Conservation (phyloP, 257 asterid genomes). For the Catharanthus roseus region DNA sequence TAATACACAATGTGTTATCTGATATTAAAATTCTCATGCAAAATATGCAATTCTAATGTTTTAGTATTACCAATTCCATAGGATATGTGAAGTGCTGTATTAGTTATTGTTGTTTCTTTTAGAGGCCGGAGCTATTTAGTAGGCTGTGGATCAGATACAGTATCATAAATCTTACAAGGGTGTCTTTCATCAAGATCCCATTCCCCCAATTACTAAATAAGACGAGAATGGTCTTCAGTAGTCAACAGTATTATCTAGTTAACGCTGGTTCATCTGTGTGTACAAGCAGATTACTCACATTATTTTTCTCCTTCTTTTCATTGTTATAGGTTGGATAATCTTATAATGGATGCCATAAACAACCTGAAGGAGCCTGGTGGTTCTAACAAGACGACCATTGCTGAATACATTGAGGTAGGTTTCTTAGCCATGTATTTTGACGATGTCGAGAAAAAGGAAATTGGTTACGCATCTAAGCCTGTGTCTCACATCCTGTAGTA, state of each 20-base stretch:
- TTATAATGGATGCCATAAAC: conserved; percentile 84
- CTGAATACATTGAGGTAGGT: conserved; percentile 81
- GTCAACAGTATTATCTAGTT: neutral
- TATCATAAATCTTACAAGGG: neutral
- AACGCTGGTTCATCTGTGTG: conserved; percentile 3
- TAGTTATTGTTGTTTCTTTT: neutral
- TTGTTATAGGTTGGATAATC: conserved; percentile 75
- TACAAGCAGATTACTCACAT: conserved; percentile 18
- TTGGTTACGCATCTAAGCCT: neutral
- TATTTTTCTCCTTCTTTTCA: conserved; percentile 19
- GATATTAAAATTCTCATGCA: neutral
- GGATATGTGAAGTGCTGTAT: neutral
- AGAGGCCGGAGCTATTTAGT: neutral
- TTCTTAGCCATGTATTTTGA: neutral
- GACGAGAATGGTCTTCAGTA: neutral
- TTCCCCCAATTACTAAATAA: neutral
- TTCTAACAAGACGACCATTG: conserved; percentile 79
- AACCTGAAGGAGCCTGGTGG: conserved; percentile 79
- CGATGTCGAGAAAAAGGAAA: neutral
- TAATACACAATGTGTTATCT: neutral
- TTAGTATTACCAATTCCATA: neutral
- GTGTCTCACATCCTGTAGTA: neutral
- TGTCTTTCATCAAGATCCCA: neutral
- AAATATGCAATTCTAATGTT: neutral
- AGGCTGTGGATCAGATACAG: neutral